These are phyloP conservation scores for Pseudogymnoascus sp. DNA, from an alignment of 2,329 filamentous ascomycete species.

Conservation along the genomic window DNA sequence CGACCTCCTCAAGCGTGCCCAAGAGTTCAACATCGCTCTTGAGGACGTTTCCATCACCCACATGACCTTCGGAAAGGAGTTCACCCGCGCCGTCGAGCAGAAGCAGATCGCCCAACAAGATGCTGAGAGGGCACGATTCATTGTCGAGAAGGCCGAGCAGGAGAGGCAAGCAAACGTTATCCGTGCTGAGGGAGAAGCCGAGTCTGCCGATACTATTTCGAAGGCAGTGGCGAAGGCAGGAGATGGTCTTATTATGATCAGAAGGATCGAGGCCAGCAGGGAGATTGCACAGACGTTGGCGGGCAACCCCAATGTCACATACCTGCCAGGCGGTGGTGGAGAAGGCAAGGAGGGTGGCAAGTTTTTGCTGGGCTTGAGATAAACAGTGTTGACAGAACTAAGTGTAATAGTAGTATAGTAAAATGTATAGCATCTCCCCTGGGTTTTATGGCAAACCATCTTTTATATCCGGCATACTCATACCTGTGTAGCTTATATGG, in stretches of 20 bases:
- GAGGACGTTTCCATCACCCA: constrained; percentile 99
- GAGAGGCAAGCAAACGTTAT: constrained; percentile 98
- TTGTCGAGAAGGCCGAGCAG: constrained; percentile 98
- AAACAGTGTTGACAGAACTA: constrained; percentile 13
- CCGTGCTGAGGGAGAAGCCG: constrained; percentile 92
- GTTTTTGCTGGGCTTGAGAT: constrained; percentile 59
- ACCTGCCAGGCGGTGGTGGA: constrained; percentile 74
- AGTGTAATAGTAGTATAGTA: constrained; percentile 6
- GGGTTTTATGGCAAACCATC: background rate
- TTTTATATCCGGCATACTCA: background rate
- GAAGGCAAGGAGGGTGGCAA: constrained; percentile 48
- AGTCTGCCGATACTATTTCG: constrained; percentile 90
- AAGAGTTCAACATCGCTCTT: constrained; percentile 97
- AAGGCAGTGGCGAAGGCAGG: constrained; percentile 89
- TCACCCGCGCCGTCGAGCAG: constrained; percentile 97
- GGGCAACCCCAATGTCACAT: constrained; percentile 89
- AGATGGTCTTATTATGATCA: constrained; percentile 89
- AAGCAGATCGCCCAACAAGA: constrained; percentile 99
- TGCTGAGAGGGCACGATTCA: constrained; percentile 92
- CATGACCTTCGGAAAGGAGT: constrained; percentile 99
- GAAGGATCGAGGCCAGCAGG: constrained; percentile 92
- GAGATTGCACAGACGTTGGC: constrained; percentile 91
- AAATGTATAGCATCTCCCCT: constrained; percentile 8
- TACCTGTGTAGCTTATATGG: background rate
- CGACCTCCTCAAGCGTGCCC: constrained; percentile 84